phyloP scores from a whole-genome alignment of 2,329 filamentous ascomycete species.

The Fusarium graminum region DNA sequence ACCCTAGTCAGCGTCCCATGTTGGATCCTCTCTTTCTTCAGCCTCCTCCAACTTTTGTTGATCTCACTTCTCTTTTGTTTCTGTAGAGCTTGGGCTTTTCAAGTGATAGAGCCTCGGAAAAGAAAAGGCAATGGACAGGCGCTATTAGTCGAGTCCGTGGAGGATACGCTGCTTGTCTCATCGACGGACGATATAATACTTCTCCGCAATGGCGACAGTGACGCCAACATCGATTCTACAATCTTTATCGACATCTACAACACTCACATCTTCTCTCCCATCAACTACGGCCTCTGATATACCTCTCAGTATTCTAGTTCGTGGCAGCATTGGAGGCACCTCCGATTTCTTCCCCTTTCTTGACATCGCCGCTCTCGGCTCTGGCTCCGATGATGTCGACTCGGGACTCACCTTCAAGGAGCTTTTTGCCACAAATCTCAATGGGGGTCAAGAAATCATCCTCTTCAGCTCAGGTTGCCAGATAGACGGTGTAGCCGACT shows the following conservation, averaged over 20 bases:
- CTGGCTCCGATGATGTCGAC: constrained; percentile 46
- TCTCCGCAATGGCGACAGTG: constrained; percentile 40
- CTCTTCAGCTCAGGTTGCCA: constrained; percentile 53
- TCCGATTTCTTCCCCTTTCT: constrained; percentile 56
- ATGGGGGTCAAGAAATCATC: constrained; percentile 51
- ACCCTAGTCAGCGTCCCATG: constrained; percentile 26
- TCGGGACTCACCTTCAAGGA: constrained; percentile 52
- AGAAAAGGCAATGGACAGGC: constrained; percentile 23
- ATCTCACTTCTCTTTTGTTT: constrained; percentile 12
- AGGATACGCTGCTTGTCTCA: constrained; percentile 7
- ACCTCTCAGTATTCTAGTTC: constrained; percentile 51
- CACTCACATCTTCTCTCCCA: constrained; percentile 17
- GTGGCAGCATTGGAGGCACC: constrained; percentile 50
- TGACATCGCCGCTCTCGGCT: constrained; percentile 52
- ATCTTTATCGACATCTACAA: constrained; percentile 25
- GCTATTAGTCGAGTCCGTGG: constrained; percentile 26
- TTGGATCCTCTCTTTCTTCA: constrained; percentile 33
- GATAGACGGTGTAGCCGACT: constrained; percentile 50
- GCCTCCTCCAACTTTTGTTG: constrained; percentile 35
- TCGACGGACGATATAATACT: constrained; percentile 1
- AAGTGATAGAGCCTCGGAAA: not conserved
- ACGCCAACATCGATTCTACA: constrained; percentile 26
- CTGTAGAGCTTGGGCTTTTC: not conserved
- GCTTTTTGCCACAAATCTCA: constrained; percentile 53
- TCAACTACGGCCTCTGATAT: constrained; percentile 40